These are phyloP conservation scores for Lunularia cruciata DNA, from an alignment of 225 moss, liverwort and hornwort species.

Conservation along the genomic window DNA sequence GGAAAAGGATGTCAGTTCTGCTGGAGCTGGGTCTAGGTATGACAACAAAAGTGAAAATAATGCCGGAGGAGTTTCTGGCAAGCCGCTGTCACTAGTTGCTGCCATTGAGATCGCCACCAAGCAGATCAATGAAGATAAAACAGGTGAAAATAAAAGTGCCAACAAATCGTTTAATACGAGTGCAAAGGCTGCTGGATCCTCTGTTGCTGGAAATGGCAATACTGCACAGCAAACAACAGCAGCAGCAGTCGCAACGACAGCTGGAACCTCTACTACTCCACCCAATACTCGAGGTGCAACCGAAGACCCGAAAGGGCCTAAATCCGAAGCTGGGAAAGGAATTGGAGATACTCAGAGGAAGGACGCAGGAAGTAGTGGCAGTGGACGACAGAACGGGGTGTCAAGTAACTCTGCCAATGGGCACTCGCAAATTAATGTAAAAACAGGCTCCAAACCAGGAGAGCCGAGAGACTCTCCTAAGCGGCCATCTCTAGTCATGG, in stretches of 20 bases:
- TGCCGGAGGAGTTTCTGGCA: conserved; percentile 11
- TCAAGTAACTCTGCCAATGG: conserved; percentile 18
- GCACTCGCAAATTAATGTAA: background rate
- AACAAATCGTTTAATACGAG: conserved; percentile 12
- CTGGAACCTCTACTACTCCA: conserved; percentile 11
- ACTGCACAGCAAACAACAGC: conserved; percentile 10
- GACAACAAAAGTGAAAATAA: conserved; percentile 14
- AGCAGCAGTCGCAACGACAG: conserved; percentile 14
- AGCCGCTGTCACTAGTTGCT: conserved; percentile 16
- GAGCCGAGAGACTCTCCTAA: conserved; percentile 27
- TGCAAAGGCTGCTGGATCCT: conserved; percentile 4
- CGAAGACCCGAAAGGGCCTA: conserved; percentile 4
- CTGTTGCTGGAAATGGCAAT: conserved; percentile 26
- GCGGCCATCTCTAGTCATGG: conserved; percentile 42
- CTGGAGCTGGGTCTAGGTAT: conserved; percentile 26
- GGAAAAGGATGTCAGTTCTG: conserved; percentile 32
- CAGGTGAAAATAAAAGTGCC: conserved; percentile 23
- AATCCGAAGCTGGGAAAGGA: conserved; percentile 4
- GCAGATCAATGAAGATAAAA: conserved; percentile 13
- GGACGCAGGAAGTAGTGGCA: conserved; percentile 7
- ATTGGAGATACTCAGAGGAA: conserved; percentile 19
- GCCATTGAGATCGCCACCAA: conserved; percentile 17
- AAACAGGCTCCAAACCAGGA: conserved; percentile 17
- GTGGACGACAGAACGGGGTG: conserved; percentile 16
- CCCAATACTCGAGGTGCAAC: conserved; percentile 4